Evolutionary conservation across 139 green algal species (phyloP).

Genomic region (Chlorella vulgaris): DNA sequence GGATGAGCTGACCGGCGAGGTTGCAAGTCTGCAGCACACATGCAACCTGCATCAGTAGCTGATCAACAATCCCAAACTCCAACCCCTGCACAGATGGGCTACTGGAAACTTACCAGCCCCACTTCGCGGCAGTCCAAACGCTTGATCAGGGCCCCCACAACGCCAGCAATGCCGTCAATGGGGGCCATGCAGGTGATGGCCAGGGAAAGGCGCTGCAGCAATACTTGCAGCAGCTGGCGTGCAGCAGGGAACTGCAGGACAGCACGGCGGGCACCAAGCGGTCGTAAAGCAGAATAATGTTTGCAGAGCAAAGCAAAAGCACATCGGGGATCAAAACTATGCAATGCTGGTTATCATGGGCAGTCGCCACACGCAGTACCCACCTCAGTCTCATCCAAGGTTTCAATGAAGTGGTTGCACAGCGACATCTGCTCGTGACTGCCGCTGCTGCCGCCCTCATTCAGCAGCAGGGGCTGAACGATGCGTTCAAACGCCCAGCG

Average conservation of each 20-base stretch:
- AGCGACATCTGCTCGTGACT: conserved; percentile 32
- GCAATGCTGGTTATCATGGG: too few species aligned
- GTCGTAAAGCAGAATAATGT: too few species aligned
- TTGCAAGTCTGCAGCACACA: conserved; percentile 45
- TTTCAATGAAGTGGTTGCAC: conserved; percentile 26
- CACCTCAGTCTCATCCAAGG: conserved; percentile 41
- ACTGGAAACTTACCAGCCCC: not conserved
- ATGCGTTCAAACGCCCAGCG: conserved; percentile 29
- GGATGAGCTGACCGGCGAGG: conserved; percentile 48
- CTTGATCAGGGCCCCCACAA: conserved; percentile 52
- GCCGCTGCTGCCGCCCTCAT: not conserved
- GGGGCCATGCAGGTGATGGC: not conserved
- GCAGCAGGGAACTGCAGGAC: conserved; percentile 14
- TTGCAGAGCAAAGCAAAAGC: too few species aligned
- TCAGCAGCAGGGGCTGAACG: conserved; percentile 35
- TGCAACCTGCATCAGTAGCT: not conserved
- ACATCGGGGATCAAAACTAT: too few species aligned
- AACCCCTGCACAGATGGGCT: not conserved
- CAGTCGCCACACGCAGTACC: not conserved
- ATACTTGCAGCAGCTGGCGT: conserved; percentile 34
- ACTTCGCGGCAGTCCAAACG: conserved; percentile 49
- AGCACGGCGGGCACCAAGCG: too few species aligned
- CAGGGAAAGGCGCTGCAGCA: conserved; percentile 32
- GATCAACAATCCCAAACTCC: too few species aligned
- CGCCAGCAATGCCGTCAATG: not conserved